Evolutionary conservation across 805 yeast species (phyloP).

Genomic region (Clavispora asparagi): DNA sequence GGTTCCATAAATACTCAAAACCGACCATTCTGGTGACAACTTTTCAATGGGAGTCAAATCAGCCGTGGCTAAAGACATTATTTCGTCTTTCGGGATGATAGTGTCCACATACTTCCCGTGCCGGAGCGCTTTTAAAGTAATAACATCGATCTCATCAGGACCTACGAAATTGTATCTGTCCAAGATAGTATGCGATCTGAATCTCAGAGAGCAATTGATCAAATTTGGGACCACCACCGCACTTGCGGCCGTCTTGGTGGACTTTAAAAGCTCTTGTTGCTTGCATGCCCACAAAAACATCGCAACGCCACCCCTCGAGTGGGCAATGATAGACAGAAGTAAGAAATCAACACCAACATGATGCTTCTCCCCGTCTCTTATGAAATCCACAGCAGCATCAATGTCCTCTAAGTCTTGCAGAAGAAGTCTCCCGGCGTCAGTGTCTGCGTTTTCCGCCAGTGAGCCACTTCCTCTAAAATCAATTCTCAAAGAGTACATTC

Average conservation of each 20-base stretch:
- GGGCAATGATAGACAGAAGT: constrained; percentile 61
- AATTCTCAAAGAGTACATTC: constrained; percentile 64
- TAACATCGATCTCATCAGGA: constrained; percentile 12
- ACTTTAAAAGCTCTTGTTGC: constrained; percentile 32
- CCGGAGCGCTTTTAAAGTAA: constrained; percentile 39
- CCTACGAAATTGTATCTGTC: constrained; percentile 29
- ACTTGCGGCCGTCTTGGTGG: constrained; percentile 17
- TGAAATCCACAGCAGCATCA: constrained; percentile 31
- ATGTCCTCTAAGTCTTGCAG: constrained; percentile 67
- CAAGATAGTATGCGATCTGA: constrained; percentile 42
- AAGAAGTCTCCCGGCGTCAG: constrained; percentile 49
- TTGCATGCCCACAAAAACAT: constrained; percentile 65
- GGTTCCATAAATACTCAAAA: constrained; percentile 67
- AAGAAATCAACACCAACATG: constrained; percentile 40
- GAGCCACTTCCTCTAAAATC: constrained; percentile 87
- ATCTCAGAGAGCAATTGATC: constrained; percentile 73
- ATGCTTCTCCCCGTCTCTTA: constrained; percentile 22
- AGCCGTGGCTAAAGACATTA: constrained; percentile 43
- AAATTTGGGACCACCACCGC: constrained; percentile 55
- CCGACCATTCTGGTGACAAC: constrained; percentile 44
- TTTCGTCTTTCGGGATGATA: constrained; percentile 47
- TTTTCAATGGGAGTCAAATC: constrained; percentile 39
- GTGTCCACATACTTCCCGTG: constrained; percentile 43
- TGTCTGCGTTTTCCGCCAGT: constrained; percentile 47
- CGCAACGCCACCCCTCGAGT: constrained; percentile 76